Base-by-base conservation (phyloP, 73 alveolate genomes). In the Symbiodinium natans region DNA sequence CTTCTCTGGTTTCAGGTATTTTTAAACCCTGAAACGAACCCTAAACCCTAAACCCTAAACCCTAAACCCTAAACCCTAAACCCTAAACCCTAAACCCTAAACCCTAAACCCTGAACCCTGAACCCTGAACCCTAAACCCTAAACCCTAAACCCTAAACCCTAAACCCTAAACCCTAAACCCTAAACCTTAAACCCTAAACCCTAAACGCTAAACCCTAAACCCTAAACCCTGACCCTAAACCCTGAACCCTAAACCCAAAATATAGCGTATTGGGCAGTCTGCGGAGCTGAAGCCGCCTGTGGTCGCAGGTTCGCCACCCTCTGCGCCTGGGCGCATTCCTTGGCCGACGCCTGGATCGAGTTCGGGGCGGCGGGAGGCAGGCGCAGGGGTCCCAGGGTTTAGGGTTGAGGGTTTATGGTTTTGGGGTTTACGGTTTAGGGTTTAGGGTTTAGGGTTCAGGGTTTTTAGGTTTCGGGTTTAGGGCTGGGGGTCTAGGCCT, bases 291-390 rank as follows among this genome's bases (percentile, higher is more conserved):
- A 9, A 6, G 21, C 59, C 59, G 21, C 59, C 59, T 13, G 13
- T 6, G 21, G 6, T 46, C 13, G 75, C 75, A 56, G 75, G 77
- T 63, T 63, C 31, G 77, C 77, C 38, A 21, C 77, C 77, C 25
- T 21, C 36, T 63, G 77, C 39, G 87, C 75, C 75, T 68, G 97
- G 97, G 88, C 97, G 17, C 75, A 90, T 41, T 71, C 75, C 10
- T 40, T 90, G 88, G 87, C 42, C 19, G 27, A 46, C 25, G 88
- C 88, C 48, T 90, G 97, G 97, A 90, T 90, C 97, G 88, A 90
- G 88, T 90, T 68, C 39, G 77, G 46, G 23, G 48, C 52, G 48
- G 42, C 40, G 13, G 41, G 84, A n/a, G 84, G 84, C 84, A 31
- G 34, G 25, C 7, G 77, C 39, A 25, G 31, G 77, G 77, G 77